Evolutionary conservation across 2,329 filamentous ascomycete species (phyloP).

Genomic region (Hirsutella minnesotensis): DNA sequence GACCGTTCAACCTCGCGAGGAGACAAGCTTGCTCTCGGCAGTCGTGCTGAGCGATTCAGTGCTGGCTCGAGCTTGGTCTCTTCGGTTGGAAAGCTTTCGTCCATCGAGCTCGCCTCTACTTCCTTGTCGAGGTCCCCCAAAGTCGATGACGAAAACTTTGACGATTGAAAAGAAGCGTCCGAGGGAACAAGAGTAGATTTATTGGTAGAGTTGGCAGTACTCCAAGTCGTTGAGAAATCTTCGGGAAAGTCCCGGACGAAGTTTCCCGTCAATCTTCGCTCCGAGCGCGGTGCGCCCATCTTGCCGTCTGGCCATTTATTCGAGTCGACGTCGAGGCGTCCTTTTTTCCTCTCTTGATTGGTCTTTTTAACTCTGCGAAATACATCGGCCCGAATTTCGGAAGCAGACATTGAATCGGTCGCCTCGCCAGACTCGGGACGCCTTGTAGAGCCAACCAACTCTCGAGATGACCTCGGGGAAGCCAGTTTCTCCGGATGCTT

Average conservation of each 20-base stretch:
- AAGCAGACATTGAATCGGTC: constrained; percentile 15
- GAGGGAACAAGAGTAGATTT: constrained; percentile 14
- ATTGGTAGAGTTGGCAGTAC: constrained; percentile 13
- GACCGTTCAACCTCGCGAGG: constrained; percentile 5
- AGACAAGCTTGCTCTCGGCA: constrained; percentile 2
- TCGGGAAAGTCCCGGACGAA: constrained; percentile 40
- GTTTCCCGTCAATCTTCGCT: constrained; percentile 28
- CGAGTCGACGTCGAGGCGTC: too few species aligned
- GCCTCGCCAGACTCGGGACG: too few species aligned
- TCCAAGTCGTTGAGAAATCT: constrained; percentile 34
- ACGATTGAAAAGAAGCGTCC: not conserved
- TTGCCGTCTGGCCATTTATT: too few species aligned
- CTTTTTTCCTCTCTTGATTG: constrained; percentile 8
- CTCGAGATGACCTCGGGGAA: too few species aligned
- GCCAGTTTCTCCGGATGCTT: too few species aligned
- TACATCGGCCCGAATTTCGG: constrained; percentile 19
- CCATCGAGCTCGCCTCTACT: constrained; percentile 24
- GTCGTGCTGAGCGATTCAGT: constrained; percentile 12
- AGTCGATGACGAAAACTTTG: not conserved
- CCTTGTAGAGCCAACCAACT: too few species aligned
- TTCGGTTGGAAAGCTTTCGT: constrained; percentile 26
- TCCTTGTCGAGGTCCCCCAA: constrained; percentile 4
- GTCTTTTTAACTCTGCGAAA: constrained; percentile 14
- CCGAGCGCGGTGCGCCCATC: constrained; percentile 2
- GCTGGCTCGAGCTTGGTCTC: constrained; percentile 16